Base-by-base conservation (phyloP, 495 filamentous ascomycete species). In the Neurospora sp. region DNA sequence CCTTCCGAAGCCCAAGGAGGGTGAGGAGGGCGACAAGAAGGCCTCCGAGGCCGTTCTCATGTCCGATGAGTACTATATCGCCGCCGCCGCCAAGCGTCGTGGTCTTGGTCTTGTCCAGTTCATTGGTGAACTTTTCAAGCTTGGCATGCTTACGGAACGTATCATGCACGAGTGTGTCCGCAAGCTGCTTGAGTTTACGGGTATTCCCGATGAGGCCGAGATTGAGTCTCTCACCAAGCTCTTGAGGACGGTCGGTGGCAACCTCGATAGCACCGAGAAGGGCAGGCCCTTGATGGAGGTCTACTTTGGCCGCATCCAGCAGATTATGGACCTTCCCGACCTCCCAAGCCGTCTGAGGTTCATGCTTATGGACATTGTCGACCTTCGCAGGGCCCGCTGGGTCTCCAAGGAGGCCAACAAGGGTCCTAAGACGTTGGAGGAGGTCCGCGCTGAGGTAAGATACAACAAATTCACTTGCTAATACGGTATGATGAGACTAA, bases 101-200 rank as follows among this genome's bases (percentile, higher is more conserved):
- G 96, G 96, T 83, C 91, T 99, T 74, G 96, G 96, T 89, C 87
- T 99, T 70, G 94, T 99, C 76, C 94, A 98, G 82, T 98, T 99
- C 85, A 99, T 99, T 81, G 96, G 96, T 84, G 96, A 99, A 81
- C 90, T 99, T 44, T 99, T 96, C 89, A 98, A 98, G 86, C 89
- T 99, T 74, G 89, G 91, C 77, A 99, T 99, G 96, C 88, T 99
- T 82, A 99, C 96, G 68, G 92, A 97, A 80, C 93, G 94, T 82
- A 98, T 99, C 85, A 99, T 99, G 96, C 96, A 98, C 85, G 94
- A 98, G 84, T 99, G 96, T 87, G 93, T 98, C 14, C 90, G 92
- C 86, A 97, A 97, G 82, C 86, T 98, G 70, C 93, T 98, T 70
- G 95, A 99, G 82, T 98, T 96, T 82, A 90, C 94, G 76, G 96